Evolutionary conservation across 495 filamentous ascomycete genomes (phyloP).

Genomic region (Hapsidospora chrysogenum): DNA sequence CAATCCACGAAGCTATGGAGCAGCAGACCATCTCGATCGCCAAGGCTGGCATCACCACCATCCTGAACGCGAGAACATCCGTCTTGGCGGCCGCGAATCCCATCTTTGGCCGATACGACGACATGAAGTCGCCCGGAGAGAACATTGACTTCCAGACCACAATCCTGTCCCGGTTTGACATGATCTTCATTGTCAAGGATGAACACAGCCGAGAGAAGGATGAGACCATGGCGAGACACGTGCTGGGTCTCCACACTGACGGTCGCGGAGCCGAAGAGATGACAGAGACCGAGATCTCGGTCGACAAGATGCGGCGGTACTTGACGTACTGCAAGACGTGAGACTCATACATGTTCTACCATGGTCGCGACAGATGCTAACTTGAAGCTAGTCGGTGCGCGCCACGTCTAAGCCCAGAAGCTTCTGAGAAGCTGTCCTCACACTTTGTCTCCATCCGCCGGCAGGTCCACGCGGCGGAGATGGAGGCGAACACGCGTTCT

Average conservation of each 20-base stretch:
- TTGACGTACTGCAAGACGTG: conserved; percentile 95
- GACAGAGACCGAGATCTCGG: conserved; percentile 67
- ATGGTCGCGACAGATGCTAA: conserved; percentile 17
- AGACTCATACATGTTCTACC: conserved; percentile 13
- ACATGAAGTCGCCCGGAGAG: conserved; percentile 92
- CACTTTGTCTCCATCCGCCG: conserved; percentile 95
- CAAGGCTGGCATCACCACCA: conserved; percentile 97
- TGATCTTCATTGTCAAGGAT: conserved; percentile 98
- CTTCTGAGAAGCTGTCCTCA: conserved; percentile 88
- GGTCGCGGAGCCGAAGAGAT: conserved; percentile 71
- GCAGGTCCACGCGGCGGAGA: conserved; percentile 81
- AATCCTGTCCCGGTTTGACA: conserved; percentile 95
- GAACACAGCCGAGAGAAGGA: conserved; percentile 82
- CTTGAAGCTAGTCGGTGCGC: conserved; percentile 55
- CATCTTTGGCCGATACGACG: conserved; percentile 94
- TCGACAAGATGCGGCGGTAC: conserved; percentile 96
- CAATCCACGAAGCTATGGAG: conserved; percentile 99
- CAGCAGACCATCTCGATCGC: conserved; percentile 99
- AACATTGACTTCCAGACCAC: conserved; percentile 99
- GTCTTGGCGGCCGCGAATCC: conserved; percentile 96
- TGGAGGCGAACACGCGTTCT: conserved; percentile 71
- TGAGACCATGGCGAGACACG: conserved; percentile 87
- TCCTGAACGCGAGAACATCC: conserved; percentile 88
- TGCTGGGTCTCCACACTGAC: conserved; percentile 96
- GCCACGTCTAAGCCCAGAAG: conserved; percentile 78